Base-by-base conservation (phyloP, 2,329 filamentous ascomycete genomes). In the Sporothrix schenckii region DNA sequence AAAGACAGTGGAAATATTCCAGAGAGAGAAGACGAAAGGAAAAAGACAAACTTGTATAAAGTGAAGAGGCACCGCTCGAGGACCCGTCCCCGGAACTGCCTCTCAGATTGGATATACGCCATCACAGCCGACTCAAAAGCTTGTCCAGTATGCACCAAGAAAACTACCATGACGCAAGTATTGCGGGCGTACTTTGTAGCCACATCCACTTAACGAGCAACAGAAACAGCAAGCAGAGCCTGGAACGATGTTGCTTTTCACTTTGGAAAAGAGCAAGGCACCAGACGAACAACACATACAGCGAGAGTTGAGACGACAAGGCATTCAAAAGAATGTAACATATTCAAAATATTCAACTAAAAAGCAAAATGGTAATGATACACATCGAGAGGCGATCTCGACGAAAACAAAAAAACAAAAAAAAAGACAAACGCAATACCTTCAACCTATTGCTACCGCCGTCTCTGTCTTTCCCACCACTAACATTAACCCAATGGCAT, bases 301-400 rank as follows among this genome's bases (percentile, higher is more conserved):
- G 41, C 41, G 9, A 5, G 30, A 27, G 16, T 63, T 14, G 19
- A 65, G n/a, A 34, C 34, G 34, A 34, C 34, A 34, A 34, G 9
- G 34, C 6, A 34, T 34, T 5, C 7, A 34, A 34, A 49, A 5
- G 14, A 24, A 34, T 21, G 4, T 21, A 24, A 53, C 11, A 13
- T 53, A 44, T 53, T 53, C 24, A 54, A 61, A 44, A 60, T 41
- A 41, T 60, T 39, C n/a, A 63, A 41, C n/a, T 30, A 53, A 53
- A 24, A 21, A 44, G n/a, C n/a, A 10, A 54, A 21, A n/a, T 50
- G n/a, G 27, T 65, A 50, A 34, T 65, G 44, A 6, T 65, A 65
- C 61, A 65, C 61, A 65, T 50, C 61, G 41, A 65, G 41, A 49
- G 19, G 14, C 60, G 11, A 50, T n/a, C 60, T 47, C 60, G 24